These are phyloP conservation scores for Populus davidiana DNA, from an alignment of 345 rosid genomes.

Conservation along the genomic window DNA sequence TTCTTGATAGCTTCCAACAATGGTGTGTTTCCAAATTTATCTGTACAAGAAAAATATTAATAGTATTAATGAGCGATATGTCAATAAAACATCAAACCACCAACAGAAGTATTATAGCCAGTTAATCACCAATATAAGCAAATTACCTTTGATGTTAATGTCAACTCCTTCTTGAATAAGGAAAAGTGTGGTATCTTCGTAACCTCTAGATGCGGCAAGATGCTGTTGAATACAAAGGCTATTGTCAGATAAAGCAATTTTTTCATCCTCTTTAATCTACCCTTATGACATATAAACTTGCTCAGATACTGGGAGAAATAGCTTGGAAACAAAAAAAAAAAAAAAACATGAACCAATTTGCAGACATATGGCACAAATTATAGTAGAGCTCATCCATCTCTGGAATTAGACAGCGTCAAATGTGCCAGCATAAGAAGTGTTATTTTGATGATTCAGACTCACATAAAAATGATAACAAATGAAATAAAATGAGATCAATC, in stretches of 20 bases:
- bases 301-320: neutral
- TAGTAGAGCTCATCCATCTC: neutral
- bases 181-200: conserved; percentile 59
- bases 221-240: conserved; percentile 53
- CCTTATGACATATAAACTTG: neutral
- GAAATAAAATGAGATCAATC: neutral
- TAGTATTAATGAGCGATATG: neutral
- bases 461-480: neutral
- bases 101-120: too few species aligned
- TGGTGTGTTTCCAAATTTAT: conserved; percentile 85
- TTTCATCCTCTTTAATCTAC: neutral
- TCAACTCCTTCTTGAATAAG: conserved; percentile 65
- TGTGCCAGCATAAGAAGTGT: neutral
- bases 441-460: neutral
- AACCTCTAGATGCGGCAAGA: conserved; percentile 84
- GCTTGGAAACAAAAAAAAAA: neutral
- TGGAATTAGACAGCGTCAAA: neutral
- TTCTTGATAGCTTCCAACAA: conserved; percentile 80
- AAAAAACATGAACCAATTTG: neutral
- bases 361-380: neutral
- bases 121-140: conserved; percentile 1
- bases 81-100: neutral
- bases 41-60: conserved; percentile 27
- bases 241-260: neutral
- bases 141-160: conserved; percentile 65